Percentiles rank a stretch among this genome's conserved stretches.
Conservation (phyloP, 352 stramenopile genomes). For the Phytophthora sp. region DNA sequence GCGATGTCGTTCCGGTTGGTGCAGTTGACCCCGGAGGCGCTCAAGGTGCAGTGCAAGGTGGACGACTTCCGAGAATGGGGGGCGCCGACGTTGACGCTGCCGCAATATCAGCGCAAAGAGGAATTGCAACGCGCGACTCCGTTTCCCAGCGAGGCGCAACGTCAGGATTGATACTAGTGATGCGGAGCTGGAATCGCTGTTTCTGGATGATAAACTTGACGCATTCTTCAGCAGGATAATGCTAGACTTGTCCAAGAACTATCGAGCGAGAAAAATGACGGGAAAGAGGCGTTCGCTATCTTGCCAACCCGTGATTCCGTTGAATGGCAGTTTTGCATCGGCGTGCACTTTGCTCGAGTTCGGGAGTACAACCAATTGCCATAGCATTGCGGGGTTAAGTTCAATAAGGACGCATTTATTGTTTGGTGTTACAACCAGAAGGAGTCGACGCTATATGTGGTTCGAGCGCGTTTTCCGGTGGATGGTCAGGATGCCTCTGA, state of each 20-base stretch:
- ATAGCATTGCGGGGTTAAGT: conserved; percentile 40
- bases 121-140: conserved; percentile 48
- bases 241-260: conserved; percentile 39
- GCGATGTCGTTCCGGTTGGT: conserved; percentile 43
- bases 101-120: conserved; percentile 61
- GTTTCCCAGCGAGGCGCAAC: conserved; percentile 51
- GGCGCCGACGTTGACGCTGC: conserved; percentile 28
- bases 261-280: conserved; percentile 23
- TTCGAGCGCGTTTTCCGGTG: conserved; percentile 47
- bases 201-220: conserved; percentile 47
- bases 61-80: conserved; percentile 62
- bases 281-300: conserved; percentile 44
- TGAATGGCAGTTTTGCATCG: conserved; percentile 74
- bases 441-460: conserved; percentile 57
- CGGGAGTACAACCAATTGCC: conserved; percentile 41
- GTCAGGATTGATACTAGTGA: not conserved
- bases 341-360: conserved; percentile 50
- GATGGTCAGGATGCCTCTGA: conserved; percentile 4
- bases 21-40: conserved; percentile 43
- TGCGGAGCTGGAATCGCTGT: conserved; percentile 20
- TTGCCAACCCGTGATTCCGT: conserved; percentile 61
- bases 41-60: conserved; percentile 49
- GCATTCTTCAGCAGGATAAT: conserved; percentile 48
- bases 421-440: conserved; percentile 77
- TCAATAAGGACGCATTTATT: conserved; percentile 53